Evolutionary conservation across 73 alveolate species (phyloP).

Genomic region (Paraurostyla sp.): DNA sequence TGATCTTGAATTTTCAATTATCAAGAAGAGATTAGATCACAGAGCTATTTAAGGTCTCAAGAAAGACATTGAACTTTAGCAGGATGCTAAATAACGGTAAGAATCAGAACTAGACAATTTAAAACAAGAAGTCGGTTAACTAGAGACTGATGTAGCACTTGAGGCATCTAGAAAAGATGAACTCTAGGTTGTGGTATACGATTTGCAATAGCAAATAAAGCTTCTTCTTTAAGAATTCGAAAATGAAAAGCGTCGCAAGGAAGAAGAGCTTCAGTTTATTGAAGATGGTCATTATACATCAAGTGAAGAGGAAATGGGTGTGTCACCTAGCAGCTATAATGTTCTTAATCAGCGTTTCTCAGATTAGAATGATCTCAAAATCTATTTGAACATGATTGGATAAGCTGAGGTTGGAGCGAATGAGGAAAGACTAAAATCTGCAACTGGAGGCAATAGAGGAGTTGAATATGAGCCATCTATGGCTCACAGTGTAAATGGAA

Average conservation of each 20-base stretch:
- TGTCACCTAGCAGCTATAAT: conserved; percentile 51
- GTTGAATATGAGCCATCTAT: not conserved
- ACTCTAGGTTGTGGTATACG: not conserved
- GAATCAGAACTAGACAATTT: not conserved
- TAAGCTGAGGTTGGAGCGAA: not conserved
- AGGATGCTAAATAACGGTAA: not conserved
- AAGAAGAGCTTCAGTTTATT: conserved; percentile 5
- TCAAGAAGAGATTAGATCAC: conserved; percentile 17
- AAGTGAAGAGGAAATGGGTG: conserved; percentile 61
- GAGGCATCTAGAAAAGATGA: conserved; percentile 23
- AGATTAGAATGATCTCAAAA: conserved; percentile 22
- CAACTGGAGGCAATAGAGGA: not conserved
- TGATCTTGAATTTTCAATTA: conserved; percentile 32
- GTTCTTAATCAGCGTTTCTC: conserved; percentile 46
- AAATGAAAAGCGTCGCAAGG: conserved; percentile 6
- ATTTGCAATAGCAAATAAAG: not conserved
- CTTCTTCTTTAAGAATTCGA: not conserved
- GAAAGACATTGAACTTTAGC: not conserved
- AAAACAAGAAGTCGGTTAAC: not conserved
- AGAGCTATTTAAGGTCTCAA: not conserved
- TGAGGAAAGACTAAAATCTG: not conserved
- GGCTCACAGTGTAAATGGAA: not conserved
- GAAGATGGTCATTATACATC: conserved; percentile 45
- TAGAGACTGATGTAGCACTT: not conserved
- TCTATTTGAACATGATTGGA: conserved; percentile 33